These are phyloP conservation scores for Plectranthus barbatus DNA, from an alignment of 257 asterid species.

Conservation along the genomic window DNA sequence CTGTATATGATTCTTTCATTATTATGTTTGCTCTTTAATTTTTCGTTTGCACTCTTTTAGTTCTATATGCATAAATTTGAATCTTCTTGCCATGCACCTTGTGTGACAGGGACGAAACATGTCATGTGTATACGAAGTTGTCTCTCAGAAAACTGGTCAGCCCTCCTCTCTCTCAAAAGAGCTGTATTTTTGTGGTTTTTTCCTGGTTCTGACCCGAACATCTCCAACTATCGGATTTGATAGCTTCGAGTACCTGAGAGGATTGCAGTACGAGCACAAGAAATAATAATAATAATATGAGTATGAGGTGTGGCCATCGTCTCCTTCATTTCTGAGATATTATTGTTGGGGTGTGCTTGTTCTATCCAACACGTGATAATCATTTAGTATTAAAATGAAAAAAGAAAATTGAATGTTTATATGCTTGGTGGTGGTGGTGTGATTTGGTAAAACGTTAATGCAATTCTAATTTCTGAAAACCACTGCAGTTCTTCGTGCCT, in stretches of 20 bases:
- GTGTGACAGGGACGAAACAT: conserved; percentile 25
- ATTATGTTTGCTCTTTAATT: not conserved
- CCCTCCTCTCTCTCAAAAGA: not conserved
- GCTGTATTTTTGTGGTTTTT: conserved; percentile 7
- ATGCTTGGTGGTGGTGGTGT: too few relatives aligned
- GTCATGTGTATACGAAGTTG: conserved; percentile 27
- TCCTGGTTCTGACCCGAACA: conserved; percentile 10
- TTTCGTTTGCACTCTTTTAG: too few relatives aligned
- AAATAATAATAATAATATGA: not conserved
- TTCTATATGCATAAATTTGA: not conserved
- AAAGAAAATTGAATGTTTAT: too few relatives aligned
- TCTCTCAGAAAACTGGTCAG: conserved; percentile 10
- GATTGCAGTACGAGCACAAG: not conserved
- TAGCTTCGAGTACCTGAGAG: conserved; percentile 3
- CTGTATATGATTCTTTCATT: not conserved
- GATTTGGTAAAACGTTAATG: too few relatives aligned
- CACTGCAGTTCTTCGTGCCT: not conserved
- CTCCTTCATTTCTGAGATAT: too few relatives aligned
- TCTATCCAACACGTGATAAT: too few relatives aligned
- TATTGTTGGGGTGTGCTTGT: not conserved
- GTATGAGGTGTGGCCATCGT: not conserved
- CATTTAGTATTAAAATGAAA: too few relatives aligned
- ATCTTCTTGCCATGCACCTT: not conserved
- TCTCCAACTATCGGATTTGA: conserved; percentile 21
- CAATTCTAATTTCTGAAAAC: not conserved